Evolutionary conservation across 2,329 filamentous ascomycete species (phyloP), one percentile per base, ranked within the genome.

Genomic region (Phoma sp.): DNA sequence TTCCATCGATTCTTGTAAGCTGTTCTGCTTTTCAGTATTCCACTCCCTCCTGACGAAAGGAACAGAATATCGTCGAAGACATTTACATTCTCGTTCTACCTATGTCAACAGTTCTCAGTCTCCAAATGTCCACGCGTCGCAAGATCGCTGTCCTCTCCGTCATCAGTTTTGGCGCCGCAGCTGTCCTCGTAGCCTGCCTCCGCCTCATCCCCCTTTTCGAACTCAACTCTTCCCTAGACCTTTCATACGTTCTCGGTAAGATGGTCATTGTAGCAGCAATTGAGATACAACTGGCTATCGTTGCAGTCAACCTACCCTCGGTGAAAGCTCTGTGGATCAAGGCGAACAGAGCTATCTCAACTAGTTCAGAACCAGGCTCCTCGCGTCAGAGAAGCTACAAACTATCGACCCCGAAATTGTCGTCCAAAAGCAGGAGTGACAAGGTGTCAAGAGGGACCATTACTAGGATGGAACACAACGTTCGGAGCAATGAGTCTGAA

Each of bases 241-340:
- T 64, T 11, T 68, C 67, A 18, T 73, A 57, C 32, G 55, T 64
- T 2, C 58, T 74, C 7, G 72, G 72, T 4, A 69, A 69, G 38
- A 69, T 74, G 55, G 57, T 69, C 50, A 69, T 74, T 18, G 60
- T 74, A 15, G 67, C 72, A 2, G 62, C 62, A 14, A 43, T 72
- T 21, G 71, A 74, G 42, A 64, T 74, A 32, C 61, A 72, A 42
- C 54, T 69, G 14, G 73, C 68, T 17, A 65, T 74, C 29, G 47
- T 74, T 25, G 67, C 72, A 5, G 65, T 70, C 46, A 74, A 74
- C 56, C 60, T 73, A 32, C 72, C 71, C 0, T 58, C 61, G 2
- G 43, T 73, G n/a, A 69, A 72, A 42, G 67, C 68, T 4, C 65
- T 76, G 21, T 74, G 66, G 56, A 66, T 58, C 20, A 47, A 37